Evolutionary conservation across 2,329 filamentous ascomycete species (phyloP).

Genomic region (Fusarium caatingaense): DNA sequence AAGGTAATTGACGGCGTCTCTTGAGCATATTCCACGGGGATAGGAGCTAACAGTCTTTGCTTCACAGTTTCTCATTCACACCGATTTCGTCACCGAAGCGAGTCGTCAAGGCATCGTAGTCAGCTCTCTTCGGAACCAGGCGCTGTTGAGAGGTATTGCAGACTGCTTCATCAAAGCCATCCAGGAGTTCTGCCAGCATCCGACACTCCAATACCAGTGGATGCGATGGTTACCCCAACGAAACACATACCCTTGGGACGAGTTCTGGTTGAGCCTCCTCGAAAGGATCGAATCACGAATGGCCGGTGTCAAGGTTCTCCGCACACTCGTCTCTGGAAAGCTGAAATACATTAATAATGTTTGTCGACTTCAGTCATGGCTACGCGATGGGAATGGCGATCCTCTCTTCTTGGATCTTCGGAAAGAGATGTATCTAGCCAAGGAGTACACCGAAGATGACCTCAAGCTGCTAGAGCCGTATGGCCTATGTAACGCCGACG

Average conservation of each 20-base stretch:
- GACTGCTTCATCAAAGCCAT: constrained; percentile 55
- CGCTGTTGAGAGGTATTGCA: constrained; percentile 51
- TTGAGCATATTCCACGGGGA: fast-evolving
- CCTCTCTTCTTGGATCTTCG: constrained; percentile 37
- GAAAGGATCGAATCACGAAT: constrained; percentile 41
- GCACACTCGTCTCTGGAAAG: background rate
- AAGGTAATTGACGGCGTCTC: constrained; percentile 47
- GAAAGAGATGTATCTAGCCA: constrained; percentile 37
- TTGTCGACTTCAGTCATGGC: constrained; percentile 10
- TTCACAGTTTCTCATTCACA: constrained; percentile 59
- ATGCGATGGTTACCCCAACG: constrained; percentile 57
- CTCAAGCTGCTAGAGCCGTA: constrained; percentile 9
- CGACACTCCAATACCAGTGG: constrained; percentile 56
- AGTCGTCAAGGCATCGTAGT: constrained; percentile 56
- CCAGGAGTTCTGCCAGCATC: constrained; percentile 53
- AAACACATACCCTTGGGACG: constrained; percentile 38
- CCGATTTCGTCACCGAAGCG: constrained; percentile 61
- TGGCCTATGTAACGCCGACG: constrained; percentile 6
- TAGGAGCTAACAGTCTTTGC: background rate
- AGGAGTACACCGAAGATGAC: constrained; percentile 21
- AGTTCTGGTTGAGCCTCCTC: constrained; percentile 46
- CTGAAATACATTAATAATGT: constrained; percentile 21
- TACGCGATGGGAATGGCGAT: constrained; percentile 23
- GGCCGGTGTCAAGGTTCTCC: constrained; percentile 11
- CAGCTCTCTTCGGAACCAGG: constrained; percentile 53